Percentiles rank a stretch among this genome's conserved stretches.
Conservation (phyloP, 2,329 filamentous ascomycete genomes). For the Lachnellula subtilissima region DNA sequence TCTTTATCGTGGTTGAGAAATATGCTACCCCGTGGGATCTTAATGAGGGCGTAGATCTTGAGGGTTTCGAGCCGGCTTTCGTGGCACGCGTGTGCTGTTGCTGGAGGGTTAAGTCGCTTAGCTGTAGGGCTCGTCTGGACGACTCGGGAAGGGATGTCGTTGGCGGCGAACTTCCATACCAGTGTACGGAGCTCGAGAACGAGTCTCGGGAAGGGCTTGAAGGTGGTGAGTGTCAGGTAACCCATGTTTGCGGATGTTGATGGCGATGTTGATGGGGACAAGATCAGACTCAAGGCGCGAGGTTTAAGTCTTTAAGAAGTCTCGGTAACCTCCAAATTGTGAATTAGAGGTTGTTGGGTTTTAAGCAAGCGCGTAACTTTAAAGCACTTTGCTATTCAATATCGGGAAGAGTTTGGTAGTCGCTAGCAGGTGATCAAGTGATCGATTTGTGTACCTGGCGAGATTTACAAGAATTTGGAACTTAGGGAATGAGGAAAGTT, state of each 20-base stretch:
- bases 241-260: neutral
- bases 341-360: no score
- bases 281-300: neutral
- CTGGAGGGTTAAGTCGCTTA: neutral
- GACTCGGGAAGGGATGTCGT: neutral
- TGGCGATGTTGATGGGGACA: neutral
- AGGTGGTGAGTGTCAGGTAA: neutral
- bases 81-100: neutral
- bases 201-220: neutral
- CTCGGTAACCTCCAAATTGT: no score
- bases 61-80: neutral
- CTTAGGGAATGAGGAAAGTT: no score
- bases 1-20: neutral
- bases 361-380: no score
- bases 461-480: no score
- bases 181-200: neutral
- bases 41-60: neutral
- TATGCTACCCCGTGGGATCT: neutral
- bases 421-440: no score
- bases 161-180: neutral
- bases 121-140: neutral
- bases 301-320: no score
- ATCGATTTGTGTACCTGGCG: no score
- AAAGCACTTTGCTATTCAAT: no score
- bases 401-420: no score